Evolutionary conservation across 331 rosid species (phyloP).

Genomic region (Pyracantha coccinea): DNA sequence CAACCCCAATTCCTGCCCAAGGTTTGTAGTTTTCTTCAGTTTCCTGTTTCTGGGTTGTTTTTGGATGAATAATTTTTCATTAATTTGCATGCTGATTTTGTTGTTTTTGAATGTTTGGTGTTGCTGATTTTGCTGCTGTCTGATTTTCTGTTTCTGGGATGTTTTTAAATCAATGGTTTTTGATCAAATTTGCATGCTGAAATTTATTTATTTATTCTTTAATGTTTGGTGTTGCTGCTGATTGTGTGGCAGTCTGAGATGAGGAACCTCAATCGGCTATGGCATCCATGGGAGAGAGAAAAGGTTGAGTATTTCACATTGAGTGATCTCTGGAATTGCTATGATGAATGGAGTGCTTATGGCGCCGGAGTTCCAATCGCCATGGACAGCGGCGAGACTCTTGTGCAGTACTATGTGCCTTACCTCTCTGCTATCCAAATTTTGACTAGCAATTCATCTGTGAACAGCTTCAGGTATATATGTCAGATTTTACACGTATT

Average conservation of each 20-base stretch:
- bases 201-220: background rate
- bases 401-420: conserved; percentile 90
- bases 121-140: conserved; percentile 20
- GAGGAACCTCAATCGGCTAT: conserved; percentile 65
- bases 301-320: conserved; percentile 75
- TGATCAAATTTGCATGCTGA: background rate
- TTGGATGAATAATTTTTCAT: too few relatives aligned
- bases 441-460: conserved; percentile 61
- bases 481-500: background rate
- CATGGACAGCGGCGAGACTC: conserved; percentile 64
- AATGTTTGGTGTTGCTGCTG: background rate
- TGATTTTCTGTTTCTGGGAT: background rate
- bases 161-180: background rate
- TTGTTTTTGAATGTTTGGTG: background rate
- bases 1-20: conserved; percentile 72
- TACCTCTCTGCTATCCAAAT: conserved; percentile 93
- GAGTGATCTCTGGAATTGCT: conserved; percentile 78
- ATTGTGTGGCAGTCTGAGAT: conserved; percentile 48
- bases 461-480: conserved; percentile 45
- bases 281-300: conserved; percentile 99
- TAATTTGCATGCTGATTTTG: background rate
- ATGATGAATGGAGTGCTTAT: conserved; percentile 95
- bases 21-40: conserved; percentile 46
- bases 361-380: conserved; percentile 84
- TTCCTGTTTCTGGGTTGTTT: too few relatives aligned